Evolutionary conservation across 2,329 filamentous ascomycete species (phyloP), one percentile per base, ranked within the genome.

Genomic region (Spiromastix sp.): DNA sequence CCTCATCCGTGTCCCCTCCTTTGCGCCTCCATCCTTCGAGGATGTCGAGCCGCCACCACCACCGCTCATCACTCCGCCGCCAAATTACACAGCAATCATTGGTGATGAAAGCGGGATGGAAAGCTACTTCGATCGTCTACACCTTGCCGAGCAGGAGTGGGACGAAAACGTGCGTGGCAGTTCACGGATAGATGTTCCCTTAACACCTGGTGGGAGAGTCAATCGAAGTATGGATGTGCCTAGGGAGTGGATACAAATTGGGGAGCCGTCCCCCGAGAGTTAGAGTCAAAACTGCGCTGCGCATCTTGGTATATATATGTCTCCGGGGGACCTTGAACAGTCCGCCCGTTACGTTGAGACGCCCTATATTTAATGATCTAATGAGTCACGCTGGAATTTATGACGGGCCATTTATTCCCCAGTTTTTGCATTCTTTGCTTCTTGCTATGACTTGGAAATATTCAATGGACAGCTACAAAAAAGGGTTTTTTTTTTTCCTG

Each of bases 21-120:
- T 86, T 61, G 86, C 86, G 40, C 87, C 87, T 2, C 86, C 87
- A 0, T 76, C 84, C 0, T 94, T 93, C 51, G 80, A 91, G 42
- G 85, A 85, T 4, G 81, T 93, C 35, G 71, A 77, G 4, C 78
- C 82, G 0, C 82, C 84, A 3, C 82, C 84, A 3, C 81, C 81
- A 33, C 77, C 80, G 1, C 57, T 82, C 11, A 67, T 82, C 44
- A 93, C 85, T 0, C 86, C 86, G 1, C 87, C 87, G 5, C 87
- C 87, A 1, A 77, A 81, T 38, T 94, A 95, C 54, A 83, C 89
- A 40, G 68, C 71, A 3, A 82, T 93, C 24, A 75, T 91, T 1
- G 82, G 80, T 66, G 74, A 16, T 66, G 86, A 63, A 60, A 79
- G 56, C 9, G 74, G 38, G 6, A 11, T 41, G 25, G 10, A 34